These are phyloP conservation scores for Kwoniella sp. DNA, from an alignment of 768 basidiomycete species.

Conservation along the genomic window DNA sequence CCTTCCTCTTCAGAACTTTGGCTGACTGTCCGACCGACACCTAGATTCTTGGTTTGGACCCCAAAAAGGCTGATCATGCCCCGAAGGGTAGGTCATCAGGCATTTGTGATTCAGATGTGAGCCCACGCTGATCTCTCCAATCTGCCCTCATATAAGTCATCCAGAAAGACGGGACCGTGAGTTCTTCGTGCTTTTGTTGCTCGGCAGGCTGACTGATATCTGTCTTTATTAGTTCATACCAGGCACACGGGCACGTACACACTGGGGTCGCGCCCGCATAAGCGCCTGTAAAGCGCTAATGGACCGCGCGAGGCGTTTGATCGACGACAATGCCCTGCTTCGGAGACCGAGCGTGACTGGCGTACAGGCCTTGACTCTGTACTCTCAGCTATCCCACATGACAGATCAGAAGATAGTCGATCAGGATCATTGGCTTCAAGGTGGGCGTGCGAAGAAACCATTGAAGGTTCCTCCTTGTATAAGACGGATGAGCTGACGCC, in stretches of 20 bases:
- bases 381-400: conserved; percentile 29
- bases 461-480: background rate
- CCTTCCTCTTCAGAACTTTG: background rate
- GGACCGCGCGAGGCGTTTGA: conserved; percentile 25
- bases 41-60: conserved; percentile 33
- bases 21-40: background rate
- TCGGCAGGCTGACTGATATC: background rate
- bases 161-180: conserved; percentile 32
- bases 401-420: conserved; percentile 23
- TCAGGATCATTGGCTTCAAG: conserved; percentile 28
- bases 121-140: conserved; percentile 7
- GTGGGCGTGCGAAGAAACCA: conserved; percentile 14
- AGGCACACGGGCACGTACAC: conserved; percentile 37
- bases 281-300: conserved; percentile 35
- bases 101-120: background rate
- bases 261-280: conserved; percentile 34
- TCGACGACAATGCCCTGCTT: conserved; percentile 30
- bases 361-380: conserved; percentile 35
- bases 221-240: conserved; percentile 26
- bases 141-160: conserved; percentile 23
- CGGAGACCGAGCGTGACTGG: conserved; percentile 34
- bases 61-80: conserved; percentile 22
- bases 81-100: conserved; percentile 30
- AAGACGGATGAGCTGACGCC: background rate
- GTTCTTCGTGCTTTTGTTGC: conserved; percentile 1